A percentile compares a stretch with the other conserved stretches of the same genome.
Evolutionary conservation across 768 basidiomycete species (phyloP).

Genomic region (Auriscalpium microsporum): DNA sequence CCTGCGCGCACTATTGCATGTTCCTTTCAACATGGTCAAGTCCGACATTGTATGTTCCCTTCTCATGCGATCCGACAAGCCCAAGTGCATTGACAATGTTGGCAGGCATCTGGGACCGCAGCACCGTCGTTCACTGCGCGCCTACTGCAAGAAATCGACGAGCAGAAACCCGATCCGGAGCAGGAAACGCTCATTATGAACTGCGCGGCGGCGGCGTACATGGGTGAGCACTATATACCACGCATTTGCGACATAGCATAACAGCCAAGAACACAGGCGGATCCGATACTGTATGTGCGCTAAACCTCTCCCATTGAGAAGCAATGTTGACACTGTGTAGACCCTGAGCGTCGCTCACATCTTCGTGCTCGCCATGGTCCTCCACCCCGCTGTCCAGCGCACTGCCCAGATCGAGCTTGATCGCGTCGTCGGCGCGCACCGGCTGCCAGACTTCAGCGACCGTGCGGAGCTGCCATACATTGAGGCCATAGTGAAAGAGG

Average conservation of each 20-base stretch:
- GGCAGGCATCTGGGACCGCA: too few species aligned
- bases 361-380: constrained; percentile 11
- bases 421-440: constrained; percentile 20
- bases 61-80: too few species aligned
- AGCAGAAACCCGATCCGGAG: neutral
- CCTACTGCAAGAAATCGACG: too few species aligned
- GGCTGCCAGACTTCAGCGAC: constrained; percentile 29
- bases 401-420: constrained; percentile 31
- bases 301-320: neutral
- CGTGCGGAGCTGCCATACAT: constrained; percentile 27
- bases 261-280: constrained; percentile 26
- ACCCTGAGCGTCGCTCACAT: neutral
- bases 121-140: too few species aligned
- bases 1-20: neutral
- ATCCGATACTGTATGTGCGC: constrained; percentile 29
- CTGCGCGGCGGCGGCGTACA: constrained; percentile 2
- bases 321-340: too few species aligned
- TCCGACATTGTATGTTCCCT: neutral
- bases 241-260: too few species aligned
- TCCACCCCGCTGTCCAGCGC: constrained; percentile 14
- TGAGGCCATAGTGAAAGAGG: constrained; percentile 31
- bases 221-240: constrained; percentile 8
- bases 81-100: too few species aligned
- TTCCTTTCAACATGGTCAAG: neutral
- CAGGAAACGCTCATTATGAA: neutral